A percentile compares a stretch with the other conserved stretches of the same genome.
phyloP scores from a whole-genome alignment of 225 moss, liverwort and hornwort species.

The Sphagnum contortum region DNA sequence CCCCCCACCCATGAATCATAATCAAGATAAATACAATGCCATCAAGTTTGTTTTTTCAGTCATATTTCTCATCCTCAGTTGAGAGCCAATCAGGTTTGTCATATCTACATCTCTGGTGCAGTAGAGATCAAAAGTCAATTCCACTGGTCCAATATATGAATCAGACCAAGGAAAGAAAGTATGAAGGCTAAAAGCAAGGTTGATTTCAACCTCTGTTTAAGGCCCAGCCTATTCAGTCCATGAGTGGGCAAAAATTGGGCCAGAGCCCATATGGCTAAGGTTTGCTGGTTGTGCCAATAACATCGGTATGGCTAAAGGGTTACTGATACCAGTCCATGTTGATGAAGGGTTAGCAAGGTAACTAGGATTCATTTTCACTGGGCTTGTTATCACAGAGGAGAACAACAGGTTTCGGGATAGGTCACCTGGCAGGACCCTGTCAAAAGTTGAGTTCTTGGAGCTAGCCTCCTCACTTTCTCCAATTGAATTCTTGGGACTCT shows the following conservation, averaged over 20 bases:
- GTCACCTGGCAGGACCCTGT: conserved; percentile 54
- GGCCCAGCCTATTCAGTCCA: conserved; percentile 44
- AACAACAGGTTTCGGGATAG: conserved; percentile 57
- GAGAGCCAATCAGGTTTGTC: no score
- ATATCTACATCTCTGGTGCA: no score
- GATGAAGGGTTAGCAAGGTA: conserved; percentile 57
- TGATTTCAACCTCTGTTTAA: no score
- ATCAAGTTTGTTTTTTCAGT: no score
- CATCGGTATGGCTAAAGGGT: conserved; percentile 33
- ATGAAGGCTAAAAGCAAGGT: no score
- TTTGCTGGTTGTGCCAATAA: conserved; percentile 51
- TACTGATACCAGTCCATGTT: conserved; percentile 51
- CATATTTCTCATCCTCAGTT: no score
- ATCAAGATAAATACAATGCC: no score
- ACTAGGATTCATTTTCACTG: conserved; percentile 24
- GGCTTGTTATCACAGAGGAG: conserved; percentile 28
- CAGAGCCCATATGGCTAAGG: conserved; percentile 59
- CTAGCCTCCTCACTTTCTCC: conserved; percentile 82
- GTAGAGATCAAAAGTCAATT: no score
- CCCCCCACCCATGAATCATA: no score
- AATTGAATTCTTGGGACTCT: conserved; percentile 37
- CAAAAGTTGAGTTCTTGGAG: conserved; percentile 76
- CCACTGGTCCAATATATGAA: no score
- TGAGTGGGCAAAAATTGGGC: conserved; percentile 92
- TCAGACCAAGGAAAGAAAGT: no score